Evolutionary conservation across 176 grass and related monocot species (phyloP), one percentile per base, ranked within the genome.

Genomic region (Zoysia japonica): DNA sequence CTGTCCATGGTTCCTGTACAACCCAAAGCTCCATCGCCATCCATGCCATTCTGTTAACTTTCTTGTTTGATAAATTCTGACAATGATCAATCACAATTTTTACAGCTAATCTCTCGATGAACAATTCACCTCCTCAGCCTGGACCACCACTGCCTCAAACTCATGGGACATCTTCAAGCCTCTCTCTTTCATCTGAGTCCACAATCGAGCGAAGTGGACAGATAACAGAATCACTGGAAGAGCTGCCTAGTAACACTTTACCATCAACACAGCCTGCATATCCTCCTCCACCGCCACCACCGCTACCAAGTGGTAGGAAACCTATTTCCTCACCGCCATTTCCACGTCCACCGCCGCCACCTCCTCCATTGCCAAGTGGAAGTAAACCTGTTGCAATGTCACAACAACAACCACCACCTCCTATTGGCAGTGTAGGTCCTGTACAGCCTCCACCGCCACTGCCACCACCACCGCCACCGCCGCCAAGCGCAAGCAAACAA

Each of bases 31-130:
- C 28, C 35, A 52, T 7, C 20, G 49, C 41, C n/a, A 38, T 35
- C 38, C 44, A 43, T 56, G 11, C 4, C 11, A 38, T 79, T 68
- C 60, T 49, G 5, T 83, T 41, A 37, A 20, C 19, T 46, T 49
- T 65, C 65, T 75, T 76, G 41, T 61, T 69, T 65, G 45, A 61
- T 62, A 70, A 78, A 65, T 39, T 37, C 65, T 82, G 74, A 84
- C 73, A 78, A 43, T 81, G 45, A 84, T 62, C 51, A 28, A 71
- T 82, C 57, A 67, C 61, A 50, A 54, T 60, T 65, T 78, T 79
- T 61, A 65, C 77, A 87, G 84, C 41, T 71, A 75, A 75, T 70
- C 44, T 47, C 11, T 81, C 60, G 50, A 66, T n/a, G 46, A 80
- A 76, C 70, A 42, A 65, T 16, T 71, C 77, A 44, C 65, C 19